Evolutionary conservation across 2,329 filamentous ascomycete genomes (phyloP).

Genomic region (Ascochyta clinopodiicola): DNA sequence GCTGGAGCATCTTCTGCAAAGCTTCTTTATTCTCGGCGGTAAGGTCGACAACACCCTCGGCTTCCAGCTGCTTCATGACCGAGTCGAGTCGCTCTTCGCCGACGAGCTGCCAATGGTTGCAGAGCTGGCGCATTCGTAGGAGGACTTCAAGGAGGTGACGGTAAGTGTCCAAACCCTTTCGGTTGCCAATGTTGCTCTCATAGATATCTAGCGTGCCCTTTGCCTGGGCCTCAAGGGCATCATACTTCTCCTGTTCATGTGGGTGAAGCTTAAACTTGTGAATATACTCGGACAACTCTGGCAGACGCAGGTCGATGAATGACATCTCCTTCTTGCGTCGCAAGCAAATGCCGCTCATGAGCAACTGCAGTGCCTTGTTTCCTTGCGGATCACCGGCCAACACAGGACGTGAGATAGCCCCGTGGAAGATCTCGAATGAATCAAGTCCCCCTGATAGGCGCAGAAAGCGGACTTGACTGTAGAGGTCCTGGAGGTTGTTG

Average conservation of each 20-base stretch:
- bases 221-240: slow-evolving; percentile 73
- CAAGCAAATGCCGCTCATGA: slow-evolving; percentile 82
- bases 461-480: slow-evolving; percentile 79
- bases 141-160: slow-evolving; percentile 80
- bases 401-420: slow-evolving; percentile 72
- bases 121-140: slow-evolving; percentile 82
- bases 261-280: slow-evolving; percentile 75
- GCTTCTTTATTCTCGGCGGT: slow-evolving; percentile 75
- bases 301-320: slow-evolving; percentile 82
- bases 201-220: slow-evolving; percentile 72
- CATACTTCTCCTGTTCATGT: slow-evolving; percentile 79
- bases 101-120: slow-evolving; percentile 87
- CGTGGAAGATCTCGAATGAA: slow-evolving; percentile 75
- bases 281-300: slow-evolving; percentile 77
- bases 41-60: slow-evolving; percentile 70
- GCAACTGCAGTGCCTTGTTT: slow-evolving; percentile 70
- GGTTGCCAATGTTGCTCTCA: slow-evolving; percentile 53
- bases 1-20: slow-evolving; percentile 75
- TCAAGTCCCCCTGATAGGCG: slow-evolving; percentile 78
- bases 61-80: slow-evolving; percentile 73
- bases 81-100: slow-evolving; percentile 71
- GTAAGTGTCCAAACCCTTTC: slow-evolving; percentile 60
- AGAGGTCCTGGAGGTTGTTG: slow-evolving; percentile 81
- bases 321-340: slow-evolving; percentile 86
- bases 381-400: slow-evolving; percentile 63